Conservation (phyloP, 148 eudicot genomes). For the Suaeda aralocaspica region DNA sequence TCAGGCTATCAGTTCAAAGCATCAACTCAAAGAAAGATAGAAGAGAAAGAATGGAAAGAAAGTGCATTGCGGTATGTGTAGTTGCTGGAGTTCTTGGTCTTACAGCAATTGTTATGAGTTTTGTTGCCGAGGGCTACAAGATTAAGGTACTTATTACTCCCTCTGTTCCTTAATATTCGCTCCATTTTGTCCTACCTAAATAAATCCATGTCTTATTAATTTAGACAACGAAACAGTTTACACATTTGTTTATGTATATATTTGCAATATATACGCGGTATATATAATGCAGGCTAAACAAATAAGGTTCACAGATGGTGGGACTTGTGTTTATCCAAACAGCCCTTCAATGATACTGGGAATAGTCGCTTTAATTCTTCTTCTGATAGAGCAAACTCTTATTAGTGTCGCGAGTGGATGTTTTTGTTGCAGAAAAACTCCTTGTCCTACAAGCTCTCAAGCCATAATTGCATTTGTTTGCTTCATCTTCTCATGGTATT, state of each 20-base stretch:
- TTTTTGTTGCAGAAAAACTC: constrained; percentile 15
- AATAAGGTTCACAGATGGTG: not conserved
- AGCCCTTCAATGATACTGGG: constrained; percentile 19
- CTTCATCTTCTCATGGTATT: constrained; percentile 25
- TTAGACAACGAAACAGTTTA: too few species aligned
- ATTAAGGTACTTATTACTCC: constrained; percentile 19
- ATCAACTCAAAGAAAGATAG: not conserved
- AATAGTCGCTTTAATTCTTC: constrained; percentile 4
- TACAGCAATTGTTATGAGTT: constrained; percentile 1
- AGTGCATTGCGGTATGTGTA: not conserved
- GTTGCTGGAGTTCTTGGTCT: constrained; percentile 15
- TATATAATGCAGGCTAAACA: constrained; percentile 5
- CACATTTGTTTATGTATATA: too few species aligned
- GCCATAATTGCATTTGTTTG: constrained; percentile 7
- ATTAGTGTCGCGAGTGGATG: constrained; percentile 20
- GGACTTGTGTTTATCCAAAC: constrained; percentile 9
- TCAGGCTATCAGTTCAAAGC: too few species aligned
- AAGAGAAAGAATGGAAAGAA: not conserved
- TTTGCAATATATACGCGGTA: too few species aligned
- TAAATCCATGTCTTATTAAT: too few species aligned
- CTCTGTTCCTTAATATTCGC: not conserved
- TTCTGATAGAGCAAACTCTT: constrained; percentile 11
- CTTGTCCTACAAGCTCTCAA: constrained; percentile 1
- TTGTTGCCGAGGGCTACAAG: constrained; percentile 7
- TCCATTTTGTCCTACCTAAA: too few species aligned